These are phyloP conservation scores for Ganoderma leucocontextum DNA, from an alignment of 1,284 basidiomycete species.

Conservation along the genomic window DNA sequence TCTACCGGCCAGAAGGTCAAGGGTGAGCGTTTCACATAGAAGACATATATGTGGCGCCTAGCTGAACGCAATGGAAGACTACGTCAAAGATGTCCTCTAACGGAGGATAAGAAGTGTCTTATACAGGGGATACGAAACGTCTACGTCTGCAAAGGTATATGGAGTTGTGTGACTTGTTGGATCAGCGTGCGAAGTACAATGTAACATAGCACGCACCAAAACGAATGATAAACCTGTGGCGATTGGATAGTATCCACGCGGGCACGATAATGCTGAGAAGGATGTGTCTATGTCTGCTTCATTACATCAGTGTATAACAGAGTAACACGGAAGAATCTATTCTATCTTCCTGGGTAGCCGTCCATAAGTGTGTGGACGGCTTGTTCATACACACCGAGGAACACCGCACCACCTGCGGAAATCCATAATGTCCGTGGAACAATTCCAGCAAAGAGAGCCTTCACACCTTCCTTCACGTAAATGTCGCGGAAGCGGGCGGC, in stretches of 20 bases:
- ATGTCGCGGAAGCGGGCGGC: conserved; percentile 68
- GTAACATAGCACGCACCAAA: conserved; percentile 5
- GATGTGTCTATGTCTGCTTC: neutral
- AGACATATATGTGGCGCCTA: neutral
- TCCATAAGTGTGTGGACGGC: conserved; percentile 34
- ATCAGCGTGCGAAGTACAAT: neutral
- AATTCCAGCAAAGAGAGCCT: conserved; percentile 87
- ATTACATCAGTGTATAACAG: neutral
- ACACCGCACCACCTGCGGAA: conserved; percentile 95
- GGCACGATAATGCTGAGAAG: neutral
- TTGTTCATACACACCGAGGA: conserved; percentile 94
- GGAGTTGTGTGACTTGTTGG: neutral
- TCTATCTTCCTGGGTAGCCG: neutral
- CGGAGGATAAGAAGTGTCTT: neutral
- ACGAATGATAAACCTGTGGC: neutral
- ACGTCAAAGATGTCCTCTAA: neutral
- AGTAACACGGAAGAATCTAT: neutral
- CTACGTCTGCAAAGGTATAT: too few relatives aligned
- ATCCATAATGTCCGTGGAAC: conserved; percentile 96
- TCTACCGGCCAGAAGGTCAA: conserved; percentile 10
- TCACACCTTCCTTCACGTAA: conserved; percentile 75
- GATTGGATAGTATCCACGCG: neutral
- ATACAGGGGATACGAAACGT: neutral
- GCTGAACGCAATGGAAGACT: neutral
- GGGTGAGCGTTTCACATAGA: neutral